A percentile compares a stretch with the other conserved stretches of the same genome.
phyloP scores from a whole-genome alignment of 108 stramenopile genomes.

The Parmales sp. region DNA sequence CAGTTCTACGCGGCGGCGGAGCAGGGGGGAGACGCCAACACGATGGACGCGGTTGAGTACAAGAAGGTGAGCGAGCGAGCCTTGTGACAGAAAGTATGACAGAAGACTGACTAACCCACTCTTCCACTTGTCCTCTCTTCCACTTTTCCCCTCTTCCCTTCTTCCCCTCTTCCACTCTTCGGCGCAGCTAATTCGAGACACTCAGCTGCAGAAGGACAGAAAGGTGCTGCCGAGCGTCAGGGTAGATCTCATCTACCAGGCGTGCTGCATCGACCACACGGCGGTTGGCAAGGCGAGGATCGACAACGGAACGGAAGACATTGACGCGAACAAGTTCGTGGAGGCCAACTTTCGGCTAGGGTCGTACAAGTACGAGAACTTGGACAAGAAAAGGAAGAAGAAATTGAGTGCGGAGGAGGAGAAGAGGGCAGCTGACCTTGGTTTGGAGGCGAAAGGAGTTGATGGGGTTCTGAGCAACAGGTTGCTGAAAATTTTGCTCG shows the following conservation, averaged over 20 bases:
- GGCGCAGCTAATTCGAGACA: background rate
- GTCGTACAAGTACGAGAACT: conserved; percentile 3
- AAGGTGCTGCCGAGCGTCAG: background rate
- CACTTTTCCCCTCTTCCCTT: too few relatives aligned
- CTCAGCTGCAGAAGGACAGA: conserved; percentile 10
- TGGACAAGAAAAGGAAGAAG: background rate
- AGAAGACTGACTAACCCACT: too few relatives aligned
- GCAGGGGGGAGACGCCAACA: conserved; percentile 7
- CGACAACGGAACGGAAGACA: background rate
- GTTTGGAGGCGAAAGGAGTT: too few relatives aligned
- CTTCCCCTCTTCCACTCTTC: too few relatives aligned
- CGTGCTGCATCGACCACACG: conserved; percentile 9
- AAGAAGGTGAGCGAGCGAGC: too few relatives aligned
- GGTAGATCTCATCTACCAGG: background rate
- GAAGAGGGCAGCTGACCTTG: too few relatives aligned
- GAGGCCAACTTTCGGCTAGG: background rate
- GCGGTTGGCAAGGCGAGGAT: background rate
- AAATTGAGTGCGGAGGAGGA: too few relatives aligned
- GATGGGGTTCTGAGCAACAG: background rate
- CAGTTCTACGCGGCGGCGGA: conserved; percentile 12
- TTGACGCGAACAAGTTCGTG: background rate
- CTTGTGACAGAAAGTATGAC: too few relatives aligned
- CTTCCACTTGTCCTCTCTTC: too few relatives aligned
- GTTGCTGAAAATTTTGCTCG: background rate
- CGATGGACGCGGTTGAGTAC: conserved; percentile 2